Evolutionary conservation across 495 filamentous ascomycete genomes (phyloP).

Genomic region (Lasiosphaeris hirsuta): DNA sequence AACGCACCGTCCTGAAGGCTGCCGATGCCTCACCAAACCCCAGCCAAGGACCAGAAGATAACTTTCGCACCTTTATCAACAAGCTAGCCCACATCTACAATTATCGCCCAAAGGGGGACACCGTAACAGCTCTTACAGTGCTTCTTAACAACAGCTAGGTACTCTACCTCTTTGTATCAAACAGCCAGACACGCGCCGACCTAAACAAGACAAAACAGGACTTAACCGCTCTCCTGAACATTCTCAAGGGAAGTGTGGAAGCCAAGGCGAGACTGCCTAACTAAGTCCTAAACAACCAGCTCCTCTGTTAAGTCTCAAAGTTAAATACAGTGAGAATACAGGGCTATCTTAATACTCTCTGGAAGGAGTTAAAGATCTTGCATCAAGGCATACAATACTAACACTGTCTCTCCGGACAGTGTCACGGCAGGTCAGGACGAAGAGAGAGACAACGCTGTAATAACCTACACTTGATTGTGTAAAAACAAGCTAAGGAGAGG

Average conservation of each 20-base stretch:
- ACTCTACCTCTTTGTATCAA: constrained; percentile 3
- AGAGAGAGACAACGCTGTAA: no score
- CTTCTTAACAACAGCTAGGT: constrained; percentile 5
- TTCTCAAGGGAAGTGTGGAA: background rate
- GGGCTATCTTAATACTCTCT: background rate
- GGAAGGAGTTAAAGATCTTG: background rate
- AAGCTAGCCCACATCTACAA: constrained; percentile 31
- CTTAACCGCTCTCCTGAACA: background rate
- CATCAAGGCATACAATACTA: background rate
- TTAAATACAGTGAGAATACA: background rate
- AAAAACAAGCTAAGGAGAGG: no score
- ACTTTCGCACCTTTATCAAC: constrained; percentile 26
- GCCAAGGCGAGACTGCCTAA: background rate
- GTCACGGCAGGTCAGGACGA: background rate
- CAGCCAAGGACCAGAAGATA: constrained; percentile 6
- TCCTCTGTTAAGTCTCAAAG: background rate
- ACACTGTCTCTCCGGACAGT: background rate
- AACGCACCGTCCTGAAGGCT: background rate
- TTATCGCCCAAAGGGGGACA: constrained; percentile 11
- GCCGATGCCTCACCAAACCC: constrained; percentile 4
- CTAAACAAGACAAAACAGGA: constrained; percentile 3
- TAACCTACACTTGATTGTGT: no score
- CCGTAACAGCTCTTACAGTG: constrained; percentile 22
- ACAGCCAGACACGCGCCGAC: background rate
- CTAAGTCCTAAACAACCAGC: background rate